A percentile compares a stretch with the other conserved stretches of the same genome.
Conservation (phyloP, 2,329 filamentous ascomycete species). For the Neospermospora avenae region DNA sequence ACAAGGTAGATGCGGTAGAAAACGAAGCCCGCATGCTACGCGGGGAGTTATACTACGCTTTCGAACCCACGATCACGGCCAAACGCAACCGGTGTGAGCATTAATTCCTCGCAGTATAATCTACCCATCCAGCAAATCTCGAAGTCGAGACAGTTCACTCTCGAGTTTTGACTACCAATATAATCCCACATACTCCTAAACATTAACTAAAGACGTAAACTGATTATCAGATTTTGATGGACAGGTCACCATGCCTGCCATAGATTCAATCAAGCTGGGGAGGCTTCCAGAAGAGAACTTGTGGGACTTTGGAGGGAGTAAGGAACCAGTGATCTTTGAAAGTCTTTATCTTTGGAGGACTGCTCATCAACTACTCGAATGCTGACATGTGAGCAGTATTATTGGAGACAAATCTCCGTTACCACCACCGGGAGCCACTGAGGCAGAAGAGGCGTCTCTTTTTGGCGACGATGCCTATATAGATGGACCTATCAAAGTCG, state of each 20-base stretch:
- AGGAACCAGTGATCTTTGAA: constrained; percentile 31
- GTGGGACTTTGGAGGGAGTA: constrained; percentile 72
- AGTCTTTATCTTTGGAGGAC: background rate
- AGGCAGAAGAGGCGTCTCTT: constrained; percentile 61
- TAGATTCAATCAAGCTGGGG: constrained; percentile 61
- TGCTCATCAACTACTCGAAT: background rate
- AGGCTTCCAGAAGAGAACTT: constrained; percentile 56
- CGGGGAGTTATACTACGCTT: constrained; percentile 68
- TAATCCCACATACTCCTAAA: too few species aligned
- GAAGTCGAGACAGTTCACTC: too few species aligned
- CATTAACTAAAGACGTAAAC: too few species aligned
- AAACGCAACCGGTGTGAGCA: constrained; percentile 64
- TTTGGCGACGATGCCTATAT: constrained; percentile 67
- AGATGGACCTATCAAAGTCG: constrained; percentile 65
- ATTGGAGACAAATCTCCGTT: constrained; percentile 59
- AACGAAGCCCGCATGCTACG: constrained; percentile 56
- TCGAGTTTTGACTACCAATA: too few species aligned
- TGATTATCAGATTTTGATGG: too few species aligned
- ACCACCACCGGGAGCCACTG: constrained; percentile 53
- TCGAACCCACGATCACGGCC: constrained; percentile 63
- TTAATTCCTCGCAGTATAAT: too few species aligned
- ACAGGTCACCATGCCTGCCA: constrained; percentile 55
- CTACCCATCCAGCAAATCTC: too few species aligned
- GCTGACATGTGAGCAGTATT: constrained; percentile 47
- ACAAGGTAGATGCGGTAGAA: constrained; percentile 41